A percentile compares a stretch with the other conserved stretches of the same genome.
Evolutionary conservation across 2,329 filamentous ascomycete genomes (phyloP).

Genomic region (Calonectria leucothoes): DNA sequence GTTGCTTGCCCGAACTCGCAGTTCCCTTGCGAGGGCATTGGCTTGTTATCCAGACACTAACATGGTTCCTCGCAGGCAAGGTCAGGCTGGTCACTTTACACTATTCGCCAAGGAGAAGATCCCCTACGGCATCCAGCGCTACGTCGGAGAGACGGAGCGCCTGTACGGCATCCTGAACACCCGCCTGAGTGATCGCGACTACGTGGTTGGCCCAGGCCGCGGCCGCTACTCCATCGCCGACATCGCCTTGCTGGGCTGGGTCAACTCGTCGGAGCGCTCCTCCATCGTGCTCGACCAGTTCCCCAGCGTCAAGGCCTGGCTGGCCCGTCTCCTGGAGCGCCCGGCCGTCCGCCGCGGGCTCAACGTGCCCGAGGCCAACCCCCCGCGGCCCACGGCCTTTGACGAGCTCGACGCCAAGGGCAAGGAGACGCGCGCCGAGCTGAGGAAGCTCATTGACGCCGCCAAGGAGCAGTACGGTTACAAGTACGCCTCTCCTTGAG

Average conservation of each 20-base stretch:
- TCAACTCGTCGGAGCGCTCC: constrained; percentile 57
- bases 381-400: constrained; percentile 27
- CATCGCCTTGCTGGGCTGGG: constrained; percentile 79
- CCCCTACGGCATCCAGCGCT: constrained; percentile 78
- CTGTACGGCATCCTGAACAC: constrained; percentile 79
- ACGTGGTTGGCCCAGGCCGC: constrained; percentile 62
- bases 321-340: constrained; percentile 74
- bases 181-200: constrained; percentile 67
- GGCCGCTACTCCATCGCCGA: constrained; percentile 76
- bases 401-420: constrained; percentile 36
- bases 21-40: not conserved
- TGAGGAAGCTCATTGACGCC: constrained; percentile 48
- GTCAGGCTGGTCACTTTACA: constrained; percentile 80
- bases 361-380: constrained; percentile 69
- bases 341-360: constrained; percentile 79
- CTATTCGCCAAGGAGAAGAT: constrained; percentile 76
- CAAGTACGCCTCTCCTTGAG: constrained; percentile 57
- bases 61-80: constrained; percentile 65
- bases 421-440: constrained; percentile 37
- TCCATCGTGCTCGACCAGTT: constrained; percentile 68
- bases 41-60: not conserved
- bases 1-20: not conserved
- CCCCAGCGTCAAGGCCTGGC: constrained; percentile 79
- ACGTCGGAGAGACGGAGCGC: constrained; percentile 79
- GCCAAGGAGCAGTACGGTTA: constrained; percentile 61